A percentile compares a stretch with the other conserved stretches of the same genome.
These are phyloP conservation scores for Maudiozyma saulgeensis DNA, from an alignment of 805 yeast genomes.

Conservation along the genomic window DNA sequence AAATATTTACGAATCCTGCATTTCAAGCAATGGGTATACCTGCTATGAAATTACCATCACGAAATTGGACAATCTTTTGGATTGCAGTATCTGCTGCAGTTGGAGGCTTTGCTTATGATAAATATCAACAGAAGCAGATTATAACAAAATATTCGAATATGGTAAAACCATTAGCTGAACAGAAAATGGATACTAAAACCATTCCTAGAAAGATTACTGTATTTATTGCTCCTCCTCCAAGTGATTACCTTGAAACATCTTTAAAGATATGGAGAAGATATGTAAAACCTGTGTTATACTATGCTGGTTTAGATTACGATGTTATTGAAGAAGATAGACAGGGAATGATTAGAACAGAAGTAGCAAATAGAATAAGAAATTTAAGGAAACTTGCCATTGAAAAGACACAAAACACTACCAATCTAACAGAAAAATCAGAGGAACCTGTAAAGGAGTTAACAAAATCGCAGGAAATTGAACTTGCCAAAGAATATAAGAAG, in stretches of 20 bases:
- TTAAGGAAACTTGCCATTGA: constrained; percentile 36
- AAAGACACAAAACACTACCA: constrained; percentile 5
- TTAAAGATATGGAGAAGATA: constrained; percentile 64
- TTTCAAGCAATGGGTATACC: constrained; percentile 79
- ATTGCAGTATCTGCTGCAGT: constrained; percentile 50
- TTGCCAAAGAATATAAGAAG: constrained; percentile 16
- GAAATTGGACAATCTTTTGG: constrained; percentile 93
- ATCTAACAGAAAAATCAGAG: constrained; percentile 18
- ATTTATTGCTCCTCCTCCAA: constrained; percentile 94
- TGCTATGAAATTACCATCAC: constrained; percentile 65
- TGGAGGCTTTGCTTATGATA: constrained; percentile 77
- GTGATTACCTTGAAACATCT: constrained; percentile 72
- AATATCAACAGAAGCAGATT: constrained; percentile 55
- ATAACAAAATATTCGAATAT: constrained; percentile 54
- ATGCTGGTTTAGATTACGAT: constrained; percentile 80
- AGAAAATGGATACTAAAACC: constrained; percentile 38
- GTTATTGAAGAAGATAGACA: constrained; percentile 70
- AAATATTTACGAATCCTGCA: constrained; percentile 51
- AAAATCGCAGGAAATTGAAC: constrained; percentile 5
- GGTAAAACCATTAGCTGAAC: constrained; percentile 47
- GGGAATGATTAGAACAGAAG: constrained; percentile 74
- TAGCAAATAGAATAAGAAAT: constrained; percentile 74
- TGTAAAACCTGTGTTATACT: constrained; percentile 75
- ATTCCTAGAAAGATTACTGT: constrained; percentile 70
- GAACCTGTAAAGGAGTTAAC: constrained; percentile 8